Conservation (phyloP, 2,329 filamentous ascomycete genomes). For the Zymoseptoria brevis region DNA sequence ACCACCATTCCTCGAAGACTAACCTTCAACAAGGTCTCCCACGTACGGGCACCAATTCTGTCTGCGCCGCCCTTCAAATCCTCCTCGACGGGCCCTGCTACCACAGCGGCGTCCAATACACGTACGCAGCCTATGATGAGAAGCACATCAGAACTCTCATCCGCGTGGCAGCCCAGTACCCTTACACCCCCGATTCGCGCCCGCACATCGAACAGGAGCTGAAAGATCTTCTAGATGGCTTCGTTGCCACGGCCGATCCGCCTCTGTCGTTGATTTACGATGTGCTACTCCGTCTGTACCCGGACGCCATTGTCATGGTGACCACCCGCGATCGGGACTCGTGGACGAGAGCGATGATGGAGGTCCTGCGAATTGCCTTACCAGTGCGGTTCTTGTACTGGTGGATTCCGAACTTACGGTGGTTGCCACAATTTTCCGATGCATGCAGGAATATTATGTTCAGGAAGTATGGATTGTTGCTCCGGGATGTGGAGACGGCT, state of each 20-base stretch:
- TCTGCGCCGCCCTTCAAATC: slow-evolving; percentile 41
- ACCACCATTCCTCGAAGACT: too few relatives aligned
- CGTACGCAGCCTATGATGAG: not conserved
- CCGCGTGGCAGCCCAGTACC: slow-evolving; percentile 1
- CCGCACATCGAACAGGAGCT: slow-evolving; percentile 28
- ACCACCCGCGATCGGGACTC: slow-evolving; percentile 2
- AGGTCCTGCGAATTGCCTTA: slow-evolving; percentile 3
- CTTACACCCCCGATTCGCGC: slow-evolving; percentile 21
- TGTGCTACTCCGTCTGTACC: slow-evolving; percentile 43
- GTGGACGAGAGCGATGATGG: slow-evolving; percentile 1
- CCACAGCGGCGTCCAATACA: slow-evolving; percentile 40
- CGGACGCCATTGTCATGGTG: slow-evolving; percentile 41
- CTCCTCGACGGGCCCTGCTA: slow-evolving; percentile 43
- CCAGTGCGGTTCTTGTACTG: slow-evolving; percentile 7
- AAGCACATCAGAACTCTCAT: slow-evolving; percentile 5
- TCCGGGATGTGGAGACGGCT: not conserved
- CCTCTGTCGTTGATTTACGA: slow-evolving; percentile 37
- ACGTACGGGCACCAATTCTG: slow-evolving; percentile 45
- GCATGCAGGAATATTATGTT: slow-evolving; percentile 4
- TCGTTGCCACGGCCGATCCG: slow-evolving; percentile 41
- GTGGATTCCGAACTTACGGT: slow-evolving; percentile 10
- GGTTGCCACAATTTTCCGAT: slow-evolving; percentile 1
- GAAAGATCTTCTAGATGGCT: slow-evolving; percentile 35
- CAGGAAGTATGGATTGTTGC: not conserved
- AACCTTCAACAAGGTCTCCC: slow-evolving; percentile 27